Base-by-base conservation (phyloP, 116 monocot species). In the Dioscorea cayenensis region DNA sequence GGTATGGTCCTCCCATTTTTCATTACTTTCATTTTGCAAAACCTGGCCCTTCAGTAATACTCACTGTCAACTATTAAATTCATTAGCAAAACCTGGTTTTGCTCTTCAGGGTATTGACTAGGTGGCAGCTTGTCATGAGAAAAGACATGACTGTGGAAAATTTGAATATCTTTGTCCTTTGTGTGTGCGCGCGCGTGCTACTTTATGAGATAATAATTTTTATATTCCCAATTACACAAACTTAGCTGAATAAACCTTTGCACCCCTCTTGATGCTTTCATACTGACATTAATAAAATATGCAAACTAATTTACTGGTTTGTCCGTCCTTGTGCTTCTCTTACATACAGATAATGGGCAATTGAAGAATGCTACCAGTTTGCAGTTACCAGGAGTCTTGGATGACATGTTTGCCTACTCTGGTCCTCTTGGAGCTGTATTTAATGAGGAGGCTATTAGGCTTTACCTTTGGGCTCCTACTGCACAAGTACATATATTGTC, bases 391-490 rank as follows among this genome's bases (percentile, higher is more conserved):
- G 94, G 94, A 61, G 88, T 94, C 16, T 71, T 94, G 74, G 94
- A 94, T 78, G 94, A 94, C 70, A 64, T 94, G 66, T 94, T 87
- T 76, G 73, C 90, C 59, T 94, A 94, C 52, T 78, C 0, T 50
- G 94, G 94, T 11, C 87, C 90, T 72, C 90, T 94, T 82, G 94
- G 94, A 66, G 81, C 90, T 61, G 65, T 82, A 2, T 90, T 90
- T 65, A 75, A 71, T 38, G 62, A 80, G 49, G 81, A 83, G 38
- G 67, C 63, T 21, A 67, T 93, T 49, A 67, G 71, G 70, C 79
- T 94, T 78, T 65, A 86, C 82, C 84, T 94, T 43, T 94, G 94
- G 94, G 90, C 94, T 69, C 94, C 94, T 72, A 90, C 94, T 55
- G 90, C 90, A 80, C 94, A 87, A 70, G 94, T 94, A 81, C 68